Evolutionary conservation across 2,329 filamentous ascomycete species (phyloP).

Genomic region (Cercospora brassicicola): DNA sequence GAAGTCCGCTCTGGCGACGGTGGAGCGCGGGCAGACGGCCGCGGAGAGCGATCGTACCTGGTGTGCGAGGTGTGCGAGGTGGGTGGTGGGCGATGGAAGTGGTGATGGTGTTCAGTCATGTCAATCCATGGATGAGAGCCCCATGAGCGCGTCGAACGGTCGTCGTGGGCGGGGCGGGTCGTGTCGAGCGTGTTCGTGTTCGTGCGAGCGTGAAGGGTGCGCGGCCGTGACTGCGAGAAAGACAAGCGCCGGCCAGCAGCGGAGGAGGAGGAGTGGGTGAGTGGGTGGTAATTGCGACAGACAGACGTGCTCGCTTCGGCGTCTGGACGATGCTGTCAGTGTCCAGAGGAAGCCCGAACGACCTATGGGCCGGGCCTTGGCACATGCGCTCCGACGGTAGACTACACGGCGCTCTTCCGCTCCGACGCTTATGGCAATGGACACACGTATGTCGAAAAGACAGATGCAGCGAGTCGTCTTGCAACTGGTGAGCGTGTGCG

Average conservation of each 20-base stretch:
- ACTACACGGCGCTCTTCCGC: not conserved
- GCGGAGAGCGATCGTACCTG: slow-evolving; percentile 14
- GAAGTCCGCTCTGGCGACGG: slow-evolving; percentile 11
- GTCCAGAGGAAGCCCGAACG: not conserved
- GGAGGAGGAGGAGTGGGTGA: not conserved
- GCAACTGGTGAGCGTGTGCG: too few species aligned
- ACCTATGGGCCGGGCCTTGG: not conserved
- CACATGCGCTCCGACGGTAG: not conserved
- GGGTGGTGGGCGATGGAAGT: slow-evolving; percentile 6
- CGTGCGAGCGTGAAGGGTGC: not conserved
- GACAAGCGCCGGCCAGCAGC: slow-evolving; percentile 12
- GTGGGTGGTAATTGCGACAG: not conserved
- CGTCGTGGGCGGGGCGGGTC: not conserved
- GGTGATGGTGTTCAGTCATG: slow-evolving; percentile 11
- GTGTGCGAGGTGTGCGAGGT: slow-evolving; percentile 11
- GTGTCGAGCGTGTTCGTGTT: not conserved
- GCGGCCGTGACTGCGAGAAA: slow-evolving; percentile 6
- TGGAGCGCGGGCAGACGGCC: slow-evolving; percentile 8
- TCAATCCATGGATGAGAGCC: slow-evolving; percentile 9
- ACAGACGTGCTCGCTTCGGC: not conserved
- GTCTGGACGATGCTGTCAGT: not conserved
- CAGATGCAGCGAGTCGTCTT: too few species aligned
- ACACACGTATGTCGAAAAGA: not conserved
- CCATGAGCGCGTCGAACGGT: slow-evolving; percentile 4
- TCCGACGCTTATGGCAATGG: not conserved